Conservation (phyloP, 192 early-diverging fungal genomes). For the Rhizophlyctis rosea region DNA sequence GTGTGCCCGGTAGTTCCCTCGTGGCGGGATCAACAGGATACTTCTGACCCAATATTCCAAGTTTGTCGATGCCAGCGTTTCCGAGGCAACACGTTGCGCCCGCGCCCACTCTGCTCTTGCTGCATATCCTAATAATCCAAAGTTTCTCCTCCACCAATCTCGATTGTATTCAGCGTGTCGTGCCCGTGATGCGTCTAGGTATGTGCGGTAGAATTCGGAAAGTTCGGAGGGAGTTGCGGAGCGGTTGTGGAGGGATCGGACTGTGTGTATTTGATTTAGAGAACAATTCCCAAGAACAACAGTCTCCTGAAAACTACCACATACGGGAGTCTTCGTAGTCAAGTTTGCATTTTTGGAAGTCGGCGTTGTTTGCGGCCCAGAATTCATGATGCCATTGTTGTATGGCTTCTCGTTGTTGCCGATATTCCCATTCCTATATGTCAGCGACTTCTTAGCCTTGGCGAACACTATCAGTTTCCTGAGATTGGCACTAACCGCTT, state of each 20-base stretch:
- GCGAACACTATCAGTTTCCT: too few relatives aligned
- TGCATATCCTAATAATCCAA: constrained; percentile 13
- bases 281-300: not conserved
- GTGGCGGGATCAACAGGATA: constrained; percentile 17
- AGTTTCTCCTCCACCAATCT: constrained; percentile 29
- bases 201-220: constrained; percentile 34
- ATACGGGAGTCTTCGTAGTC: constrained; percentile 26
- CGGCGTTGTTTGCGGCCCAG: constrained; percentile 36
- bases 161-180: constrained; percentile 36
- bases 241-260: not conserved
- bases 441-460: too few relatives aligned
- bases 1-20: constrained; percentile 22
- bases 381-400: constrained; percentile 37
- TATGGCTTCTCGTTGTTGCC: constrained; percentile 6
- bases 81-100: not conserved
- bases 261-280: constrained; percentile 15
- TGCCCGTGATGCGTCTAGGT: constrained; percentile 20
- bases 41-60: constrained; percentile 12
- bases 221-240: constrained; percentile 24
- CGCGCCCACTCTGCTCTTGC: constrained; percentile 26
- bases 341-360: constrained; percentile 27
- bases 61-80: not conserved
- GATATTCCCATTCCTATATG: constrained; percentile 20
- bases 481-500: too few relatives aligned
- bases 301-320: not conserved